A percentile compares a stretch with the other conserved stretches of the same genome.
Conservation (phyloP, 345 rosid genomes). For the Rhizophora mangle region DNA sequence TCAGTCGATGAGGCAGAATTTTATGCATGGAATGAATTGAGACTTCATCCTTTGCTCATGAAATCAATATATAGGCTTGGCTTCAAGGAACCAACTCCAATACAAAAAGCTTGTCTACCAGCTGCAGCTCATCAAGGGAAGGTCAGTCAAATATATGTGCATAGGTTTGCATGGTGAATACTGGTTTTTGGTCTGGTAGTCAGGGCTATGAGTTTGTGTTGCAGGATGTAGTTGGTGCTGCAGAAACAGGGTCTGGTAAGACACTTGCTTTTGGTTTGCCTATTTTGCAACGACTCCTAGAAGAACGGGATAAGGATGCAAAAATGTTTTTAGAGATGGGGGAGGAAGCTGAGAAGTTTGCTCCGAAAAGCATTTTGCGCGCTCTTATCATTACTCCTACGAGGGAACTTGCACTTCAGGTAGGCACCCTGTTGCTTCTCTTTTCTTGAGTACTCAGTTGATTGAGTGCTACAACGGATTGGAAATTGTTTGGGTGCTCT, state of each 20-base stretch:
- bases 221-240: constrained; percentile 96
- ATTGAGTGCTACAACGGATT: neutral
- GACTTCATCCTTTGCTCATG: constrained; percentile 82
- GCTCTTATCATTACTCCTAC: constrained; percentile 95
- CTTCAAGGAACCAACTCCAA: constrained; percentile 86
- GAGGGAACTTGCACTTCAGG: constrained; percentile 96
- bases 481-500: neutral
- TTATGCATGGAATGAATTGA: constrained; percentile 73
- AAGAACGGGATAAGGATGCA: constrained; percentile 68
- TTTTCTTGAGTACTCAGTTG: constrained; percentile 8
- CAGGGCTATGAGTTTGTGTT: constrained; percentile 15
- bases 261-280: constrained; percentile 99
- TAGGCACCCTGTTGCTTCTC: constrained; percentile 22
- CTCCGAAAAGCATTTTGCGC: constrained; percentile 67
- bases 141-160: constrained; percentile 40
- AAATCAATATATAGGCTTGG: constrained; percentile 67
- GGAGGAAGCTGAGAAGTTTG: constrained; percentile 57
- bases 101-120: constrained; percentile 85
- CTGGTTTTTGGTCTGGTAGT: neutral
- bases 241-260: constrained; percentile 98
- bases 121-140: constrained; percentile 95
- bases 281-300: constrained; percentile 82
- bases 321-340: constrained; percentile 48
- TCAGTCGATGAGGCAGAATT: constrained; percentile 53
- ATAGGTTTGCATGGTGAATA: neutral